Conservation (phyloP, 1,139 yeast species). For the Protomyces gravidus region DNA sequence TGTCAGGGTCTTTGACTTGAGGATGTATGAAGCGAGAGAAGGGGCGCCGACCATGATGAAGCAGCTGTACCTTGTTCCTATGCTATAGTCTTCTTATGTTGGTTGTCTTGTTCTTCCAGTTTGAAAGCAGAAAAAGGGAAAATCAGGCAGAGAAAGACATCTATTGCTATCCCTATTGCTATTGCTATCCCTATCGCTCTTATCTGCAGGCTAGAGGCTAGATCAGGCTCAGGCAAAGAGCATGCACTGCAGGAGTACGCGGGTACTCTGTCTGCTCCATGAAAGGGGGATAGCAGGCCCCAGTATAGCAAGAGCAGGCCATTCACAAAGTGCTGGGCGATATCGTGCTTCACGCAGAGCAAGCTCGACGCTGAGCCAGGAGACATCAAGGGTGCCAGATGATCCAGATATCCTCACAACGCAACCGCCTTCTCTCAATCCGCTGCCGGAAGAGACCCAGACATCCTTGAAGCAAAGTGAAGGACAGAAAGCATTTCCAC, state of each 20-base stretch:
- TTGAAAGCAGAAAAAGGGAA: too few species aligned
- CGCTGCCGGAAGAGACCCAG: neutral
- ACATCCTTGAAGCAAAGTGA: neutral
- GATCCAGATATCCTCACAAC: conserved; percentile 25
- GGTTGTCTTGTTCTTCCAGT: too few species aligned
- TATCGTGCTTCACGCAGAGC: too few species aligned
- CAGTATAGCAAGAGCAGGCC: too few species aligned
- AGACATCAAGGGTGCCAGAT: conserved; percentile 10
- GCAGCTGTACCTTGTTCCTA: neutral
- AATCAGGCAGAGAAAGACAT: too few species aligned
- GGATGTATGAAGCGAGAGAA: conserved; percentile 28
- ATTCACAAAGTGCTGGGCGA: too few species aligned
- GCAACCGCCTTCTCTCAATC: conserved; percentile 12
- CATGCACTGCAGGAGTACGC: neutral
- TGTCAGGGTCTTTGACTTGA: conserved; percentile 27
- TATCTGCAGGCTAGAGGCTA: neutral
- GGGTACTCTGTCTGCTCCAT: neutral
- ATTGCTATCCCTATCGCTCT: too few species aligned
- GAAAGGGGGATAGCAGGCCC: too few species aligned
- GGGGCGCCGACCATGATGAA: conserved; percentile 27
- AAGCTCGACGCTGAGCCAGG: too few species aligned
- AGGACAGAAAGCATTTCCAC: conserved; percentile 6
- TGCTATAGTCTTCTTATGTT: too few species aligned
- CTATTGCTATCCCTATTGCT: neutral
- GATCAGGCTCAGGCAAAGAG: neutral